phyloP scores from a whole-genome alignment of 306 rosid genomes.

The Prunus kanzakura region DNA sequence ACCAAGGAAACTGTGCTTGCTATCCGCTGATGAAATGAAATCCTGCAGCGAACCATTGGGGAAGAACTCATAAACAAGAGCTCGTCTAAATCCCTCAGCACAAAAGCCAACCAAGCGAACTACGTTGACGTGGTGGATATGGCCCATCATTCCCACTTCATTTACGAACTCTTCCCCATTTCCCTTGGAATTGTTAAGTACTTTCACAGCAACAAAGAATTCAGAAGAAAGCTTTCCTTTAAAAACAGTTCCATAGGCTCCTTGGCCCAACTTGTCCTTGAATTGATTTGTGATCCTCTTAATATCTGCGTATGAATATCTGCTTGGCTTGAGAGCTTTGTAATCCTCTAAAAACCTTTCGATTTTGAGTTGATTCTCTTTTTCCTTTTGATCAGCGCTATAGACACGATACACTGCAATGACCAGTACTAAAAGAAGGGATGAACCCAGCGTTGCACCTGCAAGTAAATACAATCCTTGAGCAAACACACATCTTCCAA shows the following conservation, averaged over 20 bases:
- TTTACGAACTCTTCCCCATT: conserved; percentile 10
- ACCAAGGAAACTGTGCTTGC: conserved; percentile 15
- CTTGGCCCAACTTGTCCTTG: conserved; percentile 29
- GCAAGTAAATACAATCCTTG: neutral
- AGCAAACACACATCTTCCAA: neutral
- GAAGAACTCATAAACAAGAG: conserved; percentile 34
- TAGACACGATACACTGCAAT: conserved; percentile 14
- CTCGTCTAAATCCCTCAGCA: conserved; percentile 33
- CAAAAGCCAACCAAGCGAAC: conserved; percentile 42
- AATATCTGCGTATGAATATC: conserved; percentile 37
- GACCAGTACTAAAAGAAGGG: neutral
- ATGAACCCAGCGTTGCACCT: conserved; percentile 29
- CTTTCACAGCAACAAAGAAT: conserved; percentile 1
- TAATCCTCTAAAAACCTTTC: conserved; percentile 39
- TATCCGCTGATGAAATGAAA: conserved; percentile 15
- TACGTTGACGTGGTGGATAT: conserved; percentile 39
- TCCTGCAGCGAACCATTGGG: conserved; percentile 35
- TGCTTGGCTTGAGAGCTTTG: conserved; percentile 31
- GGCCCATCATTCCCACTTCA: conserved; percentile 30
- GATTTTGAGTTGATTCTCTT: conserved; percentile 21
- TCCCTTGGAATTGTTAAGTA: neutral
- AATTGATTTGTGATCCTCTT: conserved; percentile 35
- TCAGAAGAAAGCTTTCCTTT: conserved; percentile 30
- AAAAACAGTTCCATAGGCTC: conserved; percentile 36
- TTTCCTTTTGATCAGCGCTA: conserved; percentile 1